Conservation (phyloP, 108 stramenopile species). For the Pseudonitzschia multistriata region DNA sequence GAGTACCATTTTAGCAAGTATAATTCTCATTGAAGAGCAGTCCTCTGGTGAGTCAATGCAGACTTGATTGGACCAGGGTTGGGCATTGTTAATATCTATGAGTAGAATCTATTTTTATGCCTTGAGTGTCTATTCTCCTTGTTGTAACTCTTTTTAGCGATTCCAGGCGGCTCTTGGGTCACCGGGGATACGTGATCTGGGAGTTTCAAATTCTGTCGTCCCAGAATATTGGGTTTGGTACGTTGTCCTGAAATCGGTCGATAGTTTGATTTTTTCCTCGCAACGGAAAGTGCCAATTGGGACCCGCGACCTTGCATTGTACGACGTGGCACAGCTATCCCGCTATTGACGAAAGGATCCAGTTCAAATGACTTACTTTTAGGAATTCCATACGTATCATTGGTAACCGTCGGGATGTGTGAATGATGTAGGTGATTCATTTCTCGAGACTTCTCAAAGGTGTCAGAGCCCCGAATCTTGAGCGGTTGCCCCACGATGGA, state of each 20-base stretch:
- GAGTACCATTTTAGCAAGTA: too few relatives aligned
- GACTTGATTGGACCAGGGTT: too few relatives aligned
- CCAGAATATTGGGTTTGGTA: neutral
- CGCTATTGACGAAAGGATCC: neutral
- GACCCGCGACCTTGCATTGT: neutral
- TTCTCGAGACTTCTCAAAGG: neutral
- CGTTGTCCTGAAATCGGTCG: neutral
- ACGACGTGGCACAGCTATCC: neutral
- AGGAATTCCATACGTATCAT: neutral
- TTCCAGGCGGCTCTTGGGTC: neutral
- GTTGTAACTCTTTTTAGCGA: slow-evolving; percentile 3
- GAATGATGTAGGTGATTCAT: neutral
- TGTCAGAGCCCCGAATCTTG: neutral
- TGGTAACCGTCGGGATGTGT: neutral
- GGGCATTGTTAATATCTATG: neutral
- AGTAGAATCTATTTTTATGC: slow-evolving; percentile 12
- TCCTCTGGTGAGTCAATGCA: too few relatives aligned
- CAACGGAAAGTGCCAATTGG: neutral
- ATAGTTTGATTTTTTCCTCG: neutral
- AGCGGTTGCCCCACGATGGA: slow-evolving; percentile 1
- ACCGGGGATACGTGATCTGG: neutral
- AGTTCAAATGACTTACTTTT: neutral
- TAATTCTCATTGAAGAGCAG: too few relatives aligned
- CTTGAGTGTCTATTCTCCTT: slow-evolving; percentile 12
- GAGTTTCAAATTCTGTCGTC: neutral